Evolutionary conservation across 169 alveolate species (phyloP), one percentile per base, ranked within the genome.

Genomic region (Plasmodium coatneyi): DNA sequence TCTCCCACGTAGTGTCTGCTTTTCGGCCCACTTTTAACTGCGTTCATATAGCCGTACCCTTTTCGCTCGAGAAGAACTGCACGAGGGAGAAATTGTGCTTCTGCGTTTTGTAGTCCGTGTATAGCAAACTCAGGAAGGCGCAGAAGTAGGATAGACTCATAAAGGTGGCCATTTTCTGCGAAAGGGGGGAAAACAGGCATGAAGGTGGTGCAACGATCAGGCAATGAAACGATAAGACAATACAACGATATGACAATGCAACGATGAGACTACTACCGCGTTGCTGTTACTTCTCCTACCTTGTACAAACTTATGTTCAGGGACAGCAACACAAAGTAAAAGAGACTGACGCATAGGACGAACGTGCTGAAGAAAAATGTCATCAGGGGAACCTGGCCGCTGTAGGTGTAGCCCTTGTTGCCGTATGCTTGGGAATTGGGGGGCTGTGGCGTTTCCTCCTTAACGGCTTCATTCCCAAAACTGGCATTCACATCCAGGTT

Each of bases 101-200:
- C 87, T 87, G 89, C 43, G 74, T 87, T 79, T 79, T 87, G 49
- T 87, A 87, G 7, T 87, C 93, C 74, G 81, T 39, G 46, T 32
- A 87, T 19, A 87, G 83, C 49, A 79, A 60, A 56, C 82, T 39
- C 19, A 87, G 16, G 60, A 78, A 79, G 28, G 93, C 81, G 28
- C 60, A 78, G 2, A 87, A 66, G 49, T 87, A 87, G 22, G 93
- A 87, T 6, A 87, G 43, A 9, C 90, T 78, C 41, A 87, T 66
- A n/a, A 36, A 79, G 36, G 93, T 87, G 60, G 82, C 93, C 43
- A 87, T 54, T 87, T 78, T 87, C 93, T 87, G 34, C 71, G 82
- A 22, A 32, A 10, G 22, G 46, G 43, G 54, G 78, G 43, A 78
- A 25, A 32, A 3, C 5, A 32, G 39, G 39, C 1, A 32, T 1